phyloP scores from a whole-genome alignment of 2,329 filamentous ascomycete species.

The Nectriaceae sp. region DNA sequence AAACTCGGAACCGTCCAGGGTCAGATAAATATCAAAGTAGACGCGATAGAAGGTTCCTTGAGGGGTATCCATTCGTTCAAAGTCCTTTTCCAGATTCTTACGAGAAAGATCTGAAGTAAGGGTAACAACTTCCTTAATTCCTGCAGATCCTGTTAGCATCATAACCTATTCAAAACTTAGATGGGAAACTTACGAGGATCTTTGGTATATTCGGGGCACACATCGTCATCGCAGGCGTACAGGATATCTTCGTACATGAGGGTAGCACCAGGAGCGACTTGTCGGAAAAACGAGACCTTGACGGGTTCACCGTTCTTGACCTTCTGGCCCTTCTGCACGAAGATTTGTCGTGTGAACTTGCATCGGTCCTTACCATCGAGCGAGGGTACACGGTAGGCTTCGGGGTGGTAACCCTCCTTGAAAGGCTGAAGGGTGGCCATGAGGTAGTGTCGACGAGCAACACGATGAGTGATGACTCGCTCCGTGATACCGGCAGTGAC shows the following conservation, averaged over 20 bases:
- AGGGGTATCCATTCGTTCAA: constrained; percentile 98
- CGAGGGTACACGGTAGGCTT: constrained; percentile 95
- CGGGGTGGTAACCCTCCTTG: constrained; percentile 97
- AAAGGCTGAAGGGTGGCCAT: constrained; percentile 99
- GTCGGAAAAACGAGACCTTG: constrained; percentile 98
- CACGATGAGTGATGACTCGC: constrained; percentile 93
- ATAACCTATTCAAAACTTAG: not conserved
- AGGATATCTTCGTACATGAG: constrained; percentile 99
- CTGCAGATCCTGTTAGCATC: constrained; percentile 49
- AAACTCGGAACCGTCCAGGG: constrained; percentile 95
- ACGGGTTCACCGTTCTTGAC: constrained; percentile 99
- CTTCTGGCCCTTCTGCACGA: constrained; percentile 96
- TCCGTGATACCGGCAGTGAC: constrained; percentile 98
- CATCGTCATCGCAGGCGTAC: constrained; percentile 96
- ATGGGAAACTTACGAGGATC: constrained; percentile 81
- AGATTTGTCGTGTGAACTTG: constrained; percentile 98
- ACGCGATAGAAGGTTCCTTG: constrained; percentile 94
- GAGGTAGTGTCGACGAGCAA: constrained; percentile 95
- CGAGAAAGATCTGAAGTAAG: constrained; percentile 94
- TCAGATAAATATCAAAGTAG: constrained; percentile 82
- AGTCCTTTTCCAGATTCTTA: constrained; percentile 99
- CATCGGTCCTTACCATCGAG: constrained; percentile 96
- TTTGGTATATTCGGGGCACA: constrained; percentile 98
- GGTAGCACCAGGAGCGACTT: constrained; percentile 94
- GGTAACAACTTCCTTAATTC: constrained; percentile 98